Evolutionary conservation across 495 filamentous ascomycete genomes (phyloP).

Genomic region (Penicillium longicatenatum): DNA sequence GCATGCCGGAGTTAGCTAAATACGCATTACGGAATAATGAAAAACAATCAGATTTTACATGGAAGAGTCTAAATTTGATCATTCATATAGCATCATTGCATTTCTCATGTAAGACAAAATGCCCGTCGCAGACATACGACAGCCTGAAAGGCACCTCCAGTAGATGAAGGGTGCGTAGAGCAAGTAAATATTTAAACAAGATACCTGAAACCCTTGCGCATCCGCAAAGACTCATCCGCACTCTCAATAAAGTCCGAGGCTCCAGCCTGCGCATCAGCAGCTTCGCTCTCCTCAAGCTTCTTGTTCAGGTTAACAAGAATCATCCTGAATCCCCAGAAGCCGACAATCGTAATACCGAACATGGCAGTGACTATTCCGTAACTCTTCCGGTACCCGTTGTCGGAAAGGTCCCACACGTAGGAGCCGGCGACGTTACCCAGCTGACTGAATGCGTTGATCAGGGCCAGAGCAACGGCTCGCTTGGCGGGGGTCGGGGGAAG

Average conservation of each 20-base stretch:
- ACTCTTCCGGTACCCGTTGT: slow-evolving; percentile 38
- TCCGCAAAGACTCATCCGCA: slow-evolving; percentile 29
- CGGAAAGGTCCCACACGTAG: slow-evolving; percentile 34
- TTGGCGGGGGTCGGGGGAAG: slow-evolving; percentile 82
- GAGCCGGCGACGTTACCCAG: slow-evolving; percentile 38
- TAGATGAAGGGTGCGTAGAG: not conserved
- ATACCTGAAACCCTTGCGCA: slow-evolving; percentile 40
- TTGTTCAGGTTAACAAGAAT: slow-evolving; percentile 65
- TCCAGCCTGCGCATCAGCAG: slow-evolving; percentile 22
- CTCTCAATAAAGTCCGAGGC: slow-evolving; percentile 22
- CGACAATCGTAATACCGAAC: slow-evolving; percentile 35
- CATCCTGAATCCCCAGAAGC: slow-evolving; percentile 51
- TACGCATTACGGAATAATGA: too few species aligned
- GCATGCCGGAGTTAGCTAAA: too few species aligned
- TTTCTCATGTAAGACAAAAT: not conserved
- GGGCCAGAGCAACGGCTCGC: slow-evolving; percentile 76
- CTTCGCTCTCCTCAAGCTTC: slow-evolving; percentile 58
- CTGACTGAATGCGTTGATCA: slow-evolving; percentile 74
- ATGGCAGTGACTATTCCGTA: slow-evolving; percentile 40
- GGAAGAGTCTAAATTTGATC: not conserved
- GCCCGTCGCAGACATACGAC: too few species aligned
- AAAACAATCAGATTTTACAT: too few species aligned
- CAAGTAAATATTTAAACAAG: slow-evolving; percentile 18
- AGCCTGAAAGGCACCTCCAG: too few species aligned
- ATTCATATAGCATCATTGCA: not conserved